Evolutionary conservation across 1,284 basidiomycete species (phyloP), one percentile per base, ranked within the genome.

Genomic region (Papiliotrema fonsecae): DNA sequence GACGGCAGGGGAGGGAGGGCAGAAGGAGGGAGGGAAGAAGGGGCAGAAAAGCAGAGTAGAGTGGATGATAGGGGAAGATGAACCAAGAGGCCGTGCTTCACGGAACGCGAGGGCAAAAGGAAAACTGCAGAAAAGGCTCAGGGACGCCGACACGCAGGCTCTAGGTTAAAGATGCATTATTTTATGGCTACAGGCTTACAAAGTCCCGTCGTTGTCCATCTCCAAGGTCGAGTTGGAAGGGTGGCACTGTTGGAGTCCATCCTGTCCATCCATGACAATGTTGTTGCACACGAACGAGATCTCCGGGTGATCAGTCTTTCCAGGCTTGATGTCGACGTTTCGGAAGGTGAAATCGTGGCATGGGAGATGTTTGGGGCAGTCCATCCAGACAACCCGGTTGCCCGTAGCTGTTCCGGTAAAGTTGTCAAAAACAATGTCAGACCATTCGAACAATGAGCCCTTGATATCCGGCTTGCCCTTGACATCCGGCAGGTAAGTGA

Each of bases 281-380:
- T 59, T 54, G 55, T 63, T 63, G 49, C 61, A 63, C 26, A 61
- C 57, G 31, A 42, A 58, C 16, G 34, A 14, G 48, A 61, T 50
- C 34, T 63, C 59, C 9, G 55, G 51, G 31, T 56, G 51, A 39
- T 60, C 57, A 10, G 26, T 22, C 27, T 48, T 52, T 13, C 55
- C 61, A 6, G 60, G 52, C n/a, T 35, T 47, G 35, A 63, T 31
- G 36, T 52, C 22, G 28, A 61, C 44, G 35, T 52, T 27, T 9
- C 47, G n/a, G 35, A 63, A 55, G 7, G 51, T 58, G 30, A 49
- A 53, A 34, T 55, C 39, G 42, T 47, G 42, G 47, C 61, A 63
- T 10, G 61, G 61, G 11, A 26, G 31, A n/a, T 41, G 31, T 11
- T 55, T 52, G 19, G 56, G 53, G 51, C 61, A 63, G 53, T 61